phyloP scores from a whole-genome alignment of 2,329 filamentous ascomycete genomes.

The Pseudopyrenochaeta lycopersici region DNA sequence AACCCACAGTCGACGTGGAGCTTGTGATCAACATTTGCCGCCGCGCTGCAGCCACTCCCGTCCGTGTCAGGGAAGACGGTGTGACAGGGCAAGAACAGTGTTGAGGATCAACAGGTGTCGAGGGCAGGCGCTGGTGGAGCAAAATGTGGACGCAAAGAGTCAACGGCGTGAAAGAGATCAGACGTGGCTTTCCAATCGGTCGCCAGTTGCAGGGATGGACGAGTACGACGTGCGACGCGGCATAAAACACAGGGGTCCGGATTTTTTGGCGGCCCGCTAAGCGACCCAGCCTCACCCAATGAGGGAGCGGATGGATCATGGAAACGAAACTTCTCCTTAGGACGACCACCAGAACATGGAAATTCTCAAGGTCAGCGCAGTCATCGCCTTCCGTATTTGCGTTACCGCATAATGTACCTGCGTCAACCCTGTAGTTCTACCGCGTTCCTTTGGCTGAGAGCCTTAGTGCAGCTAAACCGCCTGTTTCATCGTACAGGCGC shows the following conservation, averaged over 20 bases:
- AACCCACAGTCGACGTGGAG: background rate
- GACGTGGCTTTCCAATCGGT: constrained; percentile 38
- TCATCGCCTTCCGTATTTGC: constrained; percentile 24
- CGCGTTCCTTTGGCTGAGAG: constrained; percentile 42
- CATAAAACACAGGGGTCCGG: constrained; percentile 40
- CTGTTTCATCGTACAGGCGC: constrained; percentile 45
- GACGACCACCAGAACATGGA: constrained; percentile 21
- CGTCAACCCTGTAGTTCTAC: constrained; percentile 19
- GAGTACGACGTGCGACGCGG: constrained; percentile 35
- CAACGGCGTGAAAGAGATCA: constrained; percentile 18
- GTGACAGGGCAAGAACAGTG: constrained; percentile 23
- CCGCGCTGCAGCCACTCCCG: constrained; percentile 23
- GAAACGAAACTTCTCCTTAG: constrained; percentile 40
- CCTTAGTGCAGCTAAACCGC: constrained; percentile 28
- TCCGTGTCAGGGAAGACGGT: constrained; percentile 5
- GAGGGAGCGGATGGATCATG: constrained; percentile 12
- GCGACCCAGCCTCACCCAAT: constrained; percentile 42
- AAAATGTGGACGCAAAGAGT: constrained; percentile 13
- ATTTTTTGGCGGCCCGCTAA: constrained; percentile 32
- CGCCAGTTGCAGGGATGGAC: constrained; percentile 22
- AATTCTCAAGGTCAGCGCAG: constrained; percentile 16
- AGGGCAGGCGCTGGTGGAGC: constrained; percentile 22
- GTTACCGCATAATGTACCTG: constrained; percentile 41
- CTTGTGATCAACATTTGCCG: constrained; percentile 11
- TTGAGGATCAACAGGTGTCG: constrained; percentile 27